Base-by-base conservation (phyloP, 495 filamentous ascomycete genomes). In the Annulohypoxylon stygium region DNA sequence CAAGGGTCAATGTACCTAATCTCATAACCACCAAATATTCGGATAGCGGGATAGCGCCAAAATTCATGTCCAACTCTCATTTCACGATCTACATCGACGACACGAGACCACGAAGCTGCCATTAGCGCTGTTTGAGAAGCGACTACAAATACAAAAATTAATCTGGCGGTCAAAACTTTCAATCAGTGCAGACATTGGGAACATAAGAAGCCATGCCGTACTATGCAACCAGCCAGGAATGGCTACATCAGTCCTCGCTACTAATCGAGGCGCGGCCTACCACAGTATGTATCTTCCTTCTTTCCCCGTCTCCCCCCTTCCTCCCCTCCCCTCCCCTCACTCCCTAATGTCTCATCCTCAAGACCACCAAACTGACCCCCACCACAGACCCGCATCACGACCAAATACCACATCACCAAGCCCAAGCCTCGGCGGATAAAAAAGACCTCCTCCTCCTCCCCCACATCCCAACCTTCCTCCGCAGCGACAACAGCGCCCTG, bases 331-430 rank as follows among this genome's bases (percentile, higher is more conserved):
- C 53, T 14, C 36, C 16, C 23, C 20, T 11, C 55, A 11, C 37
- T n/a, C 36, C 57, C 10, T 34, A 14, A 12, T 3, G 0, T 11
- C 10, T 18, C 55, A 16, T 1, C 33, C 9, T 14, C 18, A 23
- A 41, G 8, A 16, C 43, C 51, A 33, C 5, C 65, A 66, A 71
- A 54, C 74, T 53, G 36, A 41, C 67, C 61, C 43, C 70, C 66
- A 33, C 36, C 1, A n/a, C 76, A 96, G 93, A 93, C 93, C 20
- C 83, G 89, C 74, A 91, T 96, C 81, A 94, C 92, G 78, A 94
- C 93, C 73, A 93, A 91, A 85, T 97, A 97, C 88, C 88, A 84
- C 83, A 85, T 94, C 81, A 48, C 59, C n/a, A 85, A 85, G 3
- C 85, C 85, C 75, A 78, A 78, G 11, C 72, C 47, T 23, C 75